These are phyloP conservation scores for Mortierella alpina DNA, from an alignment of 192 early-diverging fungal species.

Conservation along the genomic window DNA sequence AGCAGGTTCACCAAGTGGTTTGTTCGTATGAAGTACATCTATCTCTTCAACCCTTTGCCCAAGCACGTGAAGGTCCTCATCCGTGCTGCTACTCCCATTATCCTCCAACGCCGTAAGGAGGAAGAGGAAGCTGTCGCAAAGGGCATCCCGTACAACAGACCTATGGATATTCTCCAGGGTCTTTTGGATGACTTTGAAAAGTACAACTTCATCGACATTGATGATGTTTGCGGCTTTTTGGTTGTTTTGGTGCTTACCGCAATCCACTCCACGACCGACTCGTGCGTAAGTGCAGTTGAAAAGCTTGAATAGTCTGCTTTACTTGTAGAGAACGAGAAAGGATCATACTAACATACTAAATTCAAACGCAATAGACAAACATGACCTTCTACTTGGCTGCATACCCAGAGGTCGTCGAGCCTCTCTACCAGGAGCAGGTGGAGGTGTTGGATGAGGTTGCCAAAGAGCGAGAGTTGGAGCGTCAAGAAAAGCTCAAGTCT, in stretches of 20 bases:
- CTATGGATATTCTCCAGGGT: slow-evolving; percentile 49
- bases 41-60: slow-evolving; percentile 15
- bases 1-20: slow-evolving; percentile 1
- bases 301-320: too few relatives aligned
- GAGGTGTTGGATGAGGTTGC: slow-evolving; percentile 27
- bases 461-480: slow-evolving; percentile 19
- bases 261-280: slow-evolving; percentile 52
- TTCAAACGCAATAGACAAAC: not conserved
- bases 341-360: too few relatives aligned
- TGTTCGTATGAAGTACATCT: slow-evolving; percentile 13
- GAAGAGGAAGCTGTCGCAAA: slow-evolving; percentile 19
- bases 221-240: slow-evolving; percentile 47
- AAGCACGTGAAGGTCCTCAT: slow-evolving; percentile 19
- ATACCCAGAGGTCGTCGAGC: slow-evolving; percentile 32
- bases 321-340: too few relatives aligned
- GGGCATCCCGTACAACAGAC: slow-evolving; percentile 6
- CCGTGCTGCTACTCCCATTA: slow-evolving; percentile 17
- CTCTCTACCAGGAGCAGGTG: slow-evolving; percentile 49
- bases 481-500: slow-evolving; percentile 12
- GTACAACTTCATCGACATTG: slow-evolving; percentile 35
- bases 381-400: slow-evolving; percentile 43
- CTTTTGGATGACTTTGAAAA: slow-evolving; percentile 52
- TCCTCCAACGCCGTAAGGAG: slow-evolving; percentile 30
- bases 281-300: not conserved
- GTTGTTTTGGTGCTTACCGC: slow-evolving; percentile 51